Evolutionary conservation across 1,139 yeast genomes (phyloP), one percentile per base, ranked within the genome.

Genomic region (Yamadazyma triangularis): DNA sequence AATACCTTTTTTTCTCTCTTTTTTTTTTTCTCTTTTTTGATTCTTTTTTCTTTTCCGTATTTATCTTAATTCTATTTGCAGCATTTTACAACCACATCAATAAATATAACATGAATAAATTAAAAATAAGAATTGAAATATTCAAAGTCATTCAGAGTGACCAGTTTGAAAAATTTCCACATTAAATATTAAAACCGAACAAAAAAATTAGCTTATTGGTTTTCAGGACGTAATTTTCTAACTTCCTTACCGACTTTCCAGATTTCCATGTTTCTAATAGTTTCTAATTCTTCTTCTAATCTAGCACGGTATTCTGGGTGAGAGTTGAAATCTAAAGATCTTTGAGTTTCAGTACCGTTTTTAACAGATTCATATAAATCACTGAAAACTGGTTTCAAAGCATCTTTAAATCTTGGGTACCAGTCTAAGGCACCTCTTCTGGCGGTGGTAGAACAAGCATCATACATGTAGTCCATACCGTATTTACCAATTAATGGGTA

Each of bases 391-490:
- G 98, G 98, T 78, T 91, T 91, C 73, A 91, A 80, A 60, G 96
- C 96, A 56, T 86, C 93, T 81, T 88, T 88, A 87, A 91, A 91
- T 68, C 81, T 73, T 70, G 97, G 98, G 79, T 91, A 89, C 98
- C 98, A 91, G 78, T 91, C 98, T 58, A 91, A 80, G 61, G 98
- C 98, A 79, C 98, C 98, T 77, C 98, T 88, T 79, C 97, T 87
- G 55, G 98, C 98, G 51, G 98, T 91, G 63, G 98, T 91, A 50
- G 98, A 91, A 74, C 98, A 91, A 55, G 98, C 98, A 63, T 89
- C 97, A 81, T 91, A 91, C 98, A 91, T 91, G 91, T 91, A 91
- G 74, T 91, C 98, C 98, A 91, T 91, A 76, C 98, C 98, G 79
- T 91, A 85, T 73, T 86, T 87, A 71, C 98, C 98, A 56, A 91